Base-by-base conservation (phyloP, 805 yeast genomes). In the Teunomyces lycoperdinae region DNA sequence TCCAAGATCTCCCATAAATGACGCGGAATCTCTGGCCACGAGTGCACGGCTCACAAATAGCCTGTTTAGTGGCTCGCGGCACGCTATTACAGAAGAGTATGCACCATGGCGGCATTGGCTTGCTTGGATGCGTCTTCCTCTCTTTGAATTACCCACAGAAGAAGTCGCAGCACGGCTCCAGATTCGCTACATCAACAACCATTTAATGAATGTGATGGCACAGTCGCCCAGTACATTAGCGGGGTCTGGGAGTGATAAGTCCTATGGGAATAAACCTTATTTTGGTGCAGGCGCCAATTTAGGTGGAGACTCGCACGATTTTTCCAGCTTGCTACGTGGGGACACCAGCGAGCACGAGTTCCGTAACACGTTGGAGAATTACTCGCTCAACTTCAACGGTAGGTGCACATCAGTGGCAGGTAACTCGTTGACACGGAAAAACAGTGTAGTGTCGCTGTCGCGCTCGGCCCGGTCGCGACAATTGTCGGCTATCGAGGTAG, bases 111-210 rank as follows among this genome's bases (percentile, higher is more conserved):
- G 83, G 52, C 63, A 58, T 8, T 47, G 61, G 44, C 43, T 77
- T 24, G 59, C 66, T 45, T 63, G 60, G 56, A 50, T 68, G 14
- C 58, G 57, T 14, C 56, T 80, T 32, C 85, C 85, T 2, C 58
- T 78, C 20, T 79, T 70, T 56, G 53, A 55, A 20, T 60, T 80
- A 26, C 83, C 84, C 1, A 62, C 67, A 2, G 72, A 67, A 13
- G 62, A 58, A 13, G 68, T 64, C 43, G 58, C 66, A 9, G 48
- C 55, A 14, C 52, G 54, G 42, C 54, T 62, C 49, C 63, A 58
- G 34, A 40, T 42, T 11, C 42, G 49, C 10, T 54, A 50, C 32
- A 36, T 60, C 42, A 48, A 52, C 38, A 44, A 43, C 31, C 31
- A 45, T 24, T 30, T 36, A 6, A 43, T 20, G 26, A 30, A 28